These are phyloP conservation scores for Lodderomyces beijingensis DNA, from an alignment of 1,139 yeast species.

Conservation along the genomic window DNA sequence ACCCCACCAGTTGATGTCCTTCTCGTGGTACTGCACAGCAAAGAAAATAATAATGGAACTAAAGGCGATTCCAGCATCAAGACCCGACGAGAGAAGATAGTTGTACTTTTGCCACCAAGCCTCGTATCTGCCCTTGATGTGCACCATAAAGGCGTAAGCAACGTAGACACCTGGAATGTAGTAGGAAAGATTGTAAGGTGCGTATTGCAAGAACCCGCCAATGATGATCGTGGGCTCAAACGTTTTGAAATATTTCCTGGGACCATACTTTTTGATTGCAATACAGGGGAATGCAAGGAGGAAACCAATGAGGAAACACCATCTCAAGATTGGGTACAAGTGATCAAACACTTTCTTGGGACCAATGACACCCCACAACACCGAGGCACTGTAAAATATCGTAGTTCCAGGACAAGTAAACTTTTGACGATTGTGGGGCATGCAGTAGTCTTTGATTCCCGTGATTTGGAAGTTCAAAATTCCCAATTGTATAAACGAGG, in stretches of 20 bases:
- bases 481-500: constrained; percentile 47
- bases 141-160: constrained; percentile 41
- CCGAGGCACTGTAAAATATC: constrained; percentile 50
- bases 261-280: constrained; percentile 34
- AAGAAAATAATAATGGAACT: constrained; percentile 49
- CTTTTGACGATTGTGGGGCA: constrained; percentile 33
- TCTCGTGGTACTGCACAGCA: constrained; percentile 41
- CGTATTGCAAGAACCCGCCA: constrained; percentile 32
- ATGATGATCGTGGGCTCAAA: constrained; percentile 43
- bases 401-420: constrained; percentile 48
- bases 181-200: constrained; percentile 23
- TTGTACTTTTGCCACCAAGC: constrained; percentile 57
- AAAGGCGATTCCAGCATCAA: constrained; percentile 50
- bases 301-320: constrained; percentile 54
- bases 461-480: constrained; percentile 50
- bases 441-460: constrained; percentile 46
- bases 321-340: constrained; percentile 44
- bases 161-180: constrained; percentile 38
- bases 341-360: constrained; percentile 52
- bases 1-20: constrained; percentile 52
- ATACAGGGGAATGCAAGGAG: constrained; percentile 39
- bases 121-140: constrained; percentile 36
- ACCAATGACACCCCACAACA: constrained; percentile 67
- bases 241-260: constrained; percentile 21
- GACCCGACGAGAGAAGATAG: constrained; percentile 47